A percentile compares a stretch with the other conserved stretches of the same genome.
phyloP scores from a whole-genome alignment of 176 grass and related monocot genomes.

The Ensete glaucum region DNA sequence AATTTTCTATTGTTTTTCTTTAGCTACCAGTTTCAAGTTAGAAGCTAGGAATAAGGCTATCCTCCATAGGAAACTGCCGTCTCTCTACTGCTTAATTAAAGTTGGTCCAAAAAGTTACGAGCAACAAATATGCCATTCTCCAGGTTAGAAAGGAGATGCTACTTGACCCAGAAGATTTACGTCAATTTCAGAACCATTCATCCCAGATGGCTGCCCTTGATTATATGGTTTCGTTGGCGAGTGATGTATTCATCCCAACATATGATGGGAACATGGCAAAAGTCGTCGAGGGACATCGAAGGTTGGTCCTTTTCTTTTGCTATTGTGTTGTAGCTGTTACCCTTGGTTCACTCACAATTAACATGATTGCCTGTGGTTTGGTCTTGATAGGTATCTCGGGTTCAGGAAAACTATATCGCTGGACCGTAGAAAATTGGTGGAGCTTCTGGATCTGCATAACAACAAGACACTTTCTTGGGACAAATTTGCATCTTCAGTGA shows the following conservation, averaged over 20 bases:
- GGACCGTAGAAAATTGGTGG: constrained; percentile 61
- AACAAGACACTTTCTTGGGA: constrained; percentile 73
- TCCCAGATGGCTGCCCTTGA: constrained; percentile 98
- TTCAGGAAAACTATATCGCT: constrained; percentile 60
- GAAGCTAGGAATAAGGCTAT: background rate
- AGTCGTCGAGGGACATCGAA: constrained; percentile 84
- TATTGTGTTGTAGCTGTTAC: background rate
- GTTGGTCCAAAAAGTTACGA: background rate
- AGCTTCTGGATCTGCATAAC: constrained; percentile 48
- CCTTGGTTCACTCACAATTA: background rate
- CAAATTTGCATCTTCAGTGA: constrained; percentile 48
- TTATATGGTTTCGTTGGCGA: constrained; percentile 86
- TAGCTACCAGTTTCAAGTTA: background rate
- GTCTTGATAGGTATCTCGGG: constrained; percentile 50
- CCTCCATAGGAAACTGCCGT: background rate
- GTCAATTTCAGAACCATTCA: constrained; percentile 83
- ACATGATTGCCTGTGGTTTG: constrained; percentile 8
- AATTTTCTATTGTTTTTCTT: background rate
- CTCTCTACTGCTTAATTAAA: background rate
- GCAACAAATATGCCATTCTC: background rate
- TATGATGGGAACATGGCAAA: constrained; percentile 94
- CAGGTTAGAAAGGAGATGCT: constrained; percentile 92
- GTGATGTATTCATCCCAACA: constrained; percentile 82
- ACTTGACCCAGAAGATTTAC: constrained; percentile 45
- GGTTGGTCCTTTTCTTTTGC: constrained; percentile 25